phyloP scores from a whole-genome alignment of 345 rosid genomes.

The Cochlearia excelsa region DNA sequence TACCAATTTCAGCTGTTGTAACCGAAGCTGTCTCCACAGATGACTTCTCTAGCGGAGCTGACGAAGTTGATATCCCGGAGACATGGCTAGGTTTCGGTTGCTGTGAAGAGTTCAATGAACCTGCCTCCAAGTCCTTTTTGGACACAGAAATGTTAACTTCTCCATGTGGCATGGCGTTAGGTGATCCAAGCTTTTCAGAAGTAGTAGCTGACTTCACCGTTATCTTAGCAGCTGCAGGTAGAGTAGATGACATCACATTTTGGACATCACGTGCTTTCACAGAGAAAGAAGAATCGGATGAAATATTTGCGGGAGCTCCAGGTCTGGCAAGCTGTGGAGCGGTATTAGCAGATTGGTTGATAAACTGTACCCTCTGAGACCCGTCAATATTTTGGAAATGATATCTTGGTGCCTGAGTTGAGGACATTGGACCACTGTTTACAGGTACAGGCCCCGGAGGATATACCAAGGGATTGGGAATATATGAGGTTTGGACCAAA shows the following conservation, averaged over 20 bases:
- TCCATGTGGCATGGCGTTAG: conserved; percentile 37
- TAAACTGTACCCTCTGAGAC: conserved; percentile 52
- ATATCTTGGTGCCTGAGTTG: conserved; percentile 61
- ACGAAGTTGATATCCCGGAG: conserved; percentile 27
- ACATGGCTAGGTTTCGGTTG: conserved; percentile 42
- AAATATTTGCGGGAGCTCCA: conserved; percentile 35
- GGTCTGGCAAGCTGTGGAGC: conserved; percentile 46
- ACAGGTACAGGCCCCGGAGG: conserved; percentile 53
- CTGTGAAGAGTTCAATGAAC: conserved; percentile 37
- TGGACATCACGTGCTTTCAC: conserved; percentile 45
- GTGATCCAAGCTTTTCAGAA: conserved; percentile 48
- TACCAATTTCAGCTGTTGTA: conserved; percentile 38
- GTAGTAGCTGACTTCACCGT: conserved; percentile 48
- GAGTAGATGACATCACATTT: conserved; percentile 38
- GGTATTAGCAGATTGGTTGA: conserved; percentile 44
- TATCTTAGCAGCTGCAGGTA: conserved; percentile 46
- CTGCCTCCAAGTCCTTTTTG: conserved; percentile 39
- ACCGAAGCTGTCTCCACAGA: conserved; percentile 31
- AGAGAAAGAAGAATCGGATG: conserved; percentile 37
- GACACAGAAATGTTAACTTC: conserved; percentile 38
- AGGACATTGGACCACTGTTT: conserved; percentile 52
- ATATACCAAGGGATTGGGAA: conserved; percentile 43
- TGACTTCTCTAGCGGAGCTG: conserved; percentile 36
- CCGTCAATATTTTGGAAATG: conserved; percentile 53
- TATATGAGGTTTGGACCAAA: conserved; percentile 49